These are phyloP conservation scores for Triadica sebifera DNA, from an alignment of 345 rosid species.

Conservation along the genomic window DNA sequence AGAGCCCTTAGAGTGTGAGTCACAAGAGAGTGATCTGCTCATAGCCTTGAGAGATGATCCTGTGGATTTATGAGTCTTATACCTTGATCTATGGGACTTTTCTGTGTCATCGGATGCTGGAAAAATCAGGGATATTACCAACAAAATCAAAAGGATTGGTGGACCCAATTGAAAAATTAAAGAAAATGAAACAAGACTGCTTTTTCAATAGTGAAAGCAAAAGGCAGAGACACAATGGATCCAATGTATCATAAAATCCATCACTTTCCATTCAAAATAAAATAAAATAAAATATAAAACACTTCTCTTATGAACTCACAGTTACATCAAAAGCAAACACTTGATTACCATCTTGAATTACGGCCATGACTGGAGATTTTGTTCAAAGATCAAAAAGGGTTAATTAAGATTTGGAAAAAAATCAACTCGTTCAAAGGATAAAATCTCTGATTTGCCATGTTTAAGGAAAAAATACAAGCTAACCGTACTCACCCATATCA, in stretches of 20 bases:
- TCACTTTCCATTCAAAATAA: slow-evolving; percentile 22
- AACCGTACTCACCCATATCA: slow-evolving; percentile 58
- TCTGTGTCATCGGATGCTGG: slow-evolving; percentile 78
- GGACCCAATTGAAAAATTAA: slow-evolving; percentile 46
- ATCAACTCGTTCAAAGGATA: not conserved
- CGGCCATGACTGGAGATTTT: not conserved
- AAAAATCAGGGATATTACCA: slow-evolving; percentile 18
- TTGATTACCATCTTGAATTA: slow-evolving; percentile 3
- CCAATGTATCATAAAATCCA: slow-evolving; percentile 52
- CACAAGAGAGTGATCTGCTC: slow-evolving; percentile 74
- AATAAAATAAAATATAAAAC: not conserved
- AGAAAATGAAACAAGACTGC: slow-evolving; percentile 24
- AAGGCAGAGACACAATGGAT: slow-evolving; percentile 56
- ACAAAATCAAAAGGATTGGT: slow-evolving; percentile 28
- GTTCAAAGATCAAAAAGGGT: not conserved
- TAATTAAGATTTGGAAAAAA: no score
- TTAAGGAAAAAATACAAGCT: not conserved
- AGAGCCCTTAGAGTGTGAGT: slow-evolving; percentile 75
- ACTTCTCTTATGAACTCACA: slow-evolving; percentile 7
- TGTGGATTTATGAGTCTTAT: slow-evolving; percentile 60
- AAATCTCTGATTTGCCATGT: not conserved
- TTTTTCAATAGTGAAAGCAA: slow-evolving; percentile 54
- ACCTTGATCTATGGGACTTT: slow-evolving; percentile 82
- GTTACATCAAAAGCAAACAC: slow-evolving; percentile 5
- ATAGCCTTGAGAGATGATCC: slow-evolving; percentile 71